phyloP scores from a whole-genome alignment of 805 yeast genomes.

The Sugiyamaella valdiviana region DNA sequence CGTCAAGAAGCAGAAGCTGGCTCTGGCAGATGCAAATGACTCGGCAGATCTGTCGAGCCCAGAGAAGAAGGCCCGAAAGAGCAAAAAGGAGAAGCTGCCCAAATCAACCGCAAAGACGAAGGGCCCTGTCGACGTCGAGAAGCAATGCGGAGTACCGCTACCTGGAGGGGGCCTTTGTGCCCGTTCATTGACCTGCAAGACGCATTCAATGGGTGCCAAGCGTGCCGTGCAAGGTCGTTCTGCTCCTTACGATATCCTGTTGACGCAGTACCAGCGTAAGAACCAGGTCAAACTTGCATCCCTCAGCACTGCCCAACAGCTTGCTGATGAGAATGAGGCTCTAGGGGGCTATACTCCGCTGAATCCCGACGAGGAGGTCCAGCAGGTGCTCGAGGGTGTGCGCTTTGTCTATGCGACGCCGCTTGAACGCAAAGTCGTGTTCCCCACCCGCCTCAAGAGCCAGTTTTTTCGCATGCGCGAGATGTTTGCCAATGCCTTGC shows the following conservation, averaged over 20 bases:
- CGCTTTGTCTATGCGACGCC: conserved; percentile 50
- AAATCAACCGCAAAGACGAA: conserved; percentile 45
- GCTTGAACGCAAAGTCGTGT: conserved; percentile 62
- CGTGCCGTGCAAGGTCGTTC: conserved; percentile 91
- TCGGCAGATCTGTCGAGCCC: neutral
- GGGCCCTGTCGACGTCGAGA: conserved; percentile 85
- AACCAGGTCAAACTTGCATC: conserved; percentile 82
- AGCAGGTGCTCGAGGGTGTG: conserved; percentile 84
- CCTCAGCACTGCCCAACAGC: conserved; percentile 35
- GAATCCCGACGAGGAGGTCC: conserved; percentile 90
- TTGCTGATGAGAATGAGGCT: conserved; percentile 31
- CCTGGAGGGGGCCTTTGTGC: conserved; percentile 97
- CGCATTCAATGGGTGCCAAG: conserved; percentile 98
- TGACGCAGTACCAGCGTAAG: conserved; percentile 85
- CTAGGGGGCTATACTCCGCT: conserved; percentile 36
- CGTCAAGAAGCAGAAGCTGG: conserved; percentile 10
- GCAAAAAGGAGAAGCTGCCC: conserved; percentile 16
- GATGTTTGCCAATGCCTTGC: conserved; percentile 78
- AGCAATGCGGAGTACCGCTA: conserved; percentile 92
- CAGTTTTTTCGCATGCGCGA: conserved; percentile 84
- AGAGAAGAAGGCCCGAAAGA: conserved; percentile 12
- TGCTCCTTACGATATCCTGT: conserved; percentile 80
- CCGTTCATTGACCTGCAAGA: conserved; percentile 90
- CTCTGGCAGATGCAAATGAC: neutral
- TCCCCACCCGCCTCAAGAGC: conserved; percentile 66